A percentile compares a stretch with the other conserved stretches of the same genome.
phyloP scores from a whole-genome alignment of 2,329 filamentous ascomycete genomes.

The Neoscytalidium dimidiatum region DNA sequence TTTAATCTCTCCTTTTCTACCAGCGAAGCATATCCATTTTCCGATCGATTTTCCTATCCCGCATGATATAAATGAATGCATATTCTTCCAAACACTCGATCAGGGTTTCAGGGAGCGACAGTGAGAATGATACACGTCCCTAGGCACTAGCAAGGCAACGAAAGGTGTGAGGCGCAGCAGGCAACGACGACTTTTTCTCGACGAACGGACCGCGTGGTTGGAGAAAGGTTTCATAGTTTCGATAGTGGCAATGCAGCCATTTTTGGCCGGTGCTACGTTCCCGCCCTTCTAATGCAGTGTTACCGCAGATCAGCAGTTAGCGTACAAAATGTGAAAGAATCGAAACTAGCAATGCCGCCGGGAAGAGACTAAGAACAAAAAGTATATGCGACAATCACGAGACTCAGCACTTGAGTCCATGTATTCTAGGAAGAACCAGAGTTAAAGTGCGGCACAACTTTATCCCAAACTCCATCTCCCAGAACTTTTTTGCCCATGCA shows the following conservation, averaged over 20 bases:
- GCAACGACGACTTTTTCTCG: background rate
- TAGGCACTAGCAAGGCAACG: background rate
- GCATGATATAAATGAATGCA: background rate
- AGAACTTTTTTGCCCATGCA: background rate
- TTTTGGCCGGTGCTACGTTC: background rate
- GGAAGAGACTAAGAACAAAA: background rate
- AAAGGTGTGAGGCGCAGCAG: background rate
- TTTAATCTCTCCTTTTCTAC: no score
- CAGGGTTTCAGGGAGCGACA: background rate
- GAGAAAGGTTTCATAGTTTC: background rate
- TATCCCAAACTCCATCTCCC: background rate
- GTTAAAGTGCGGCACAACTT: background rate
- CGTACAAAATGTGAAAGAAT: background rate
- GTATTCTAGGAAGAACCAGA: conserved; percentile 9
- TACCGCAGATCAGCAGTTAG: conserved; percentile 1
- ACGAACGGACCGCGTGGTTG: background rate
- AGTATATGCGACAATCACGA: background rate
- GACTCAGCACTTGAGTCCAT: conserved; percentile 17
- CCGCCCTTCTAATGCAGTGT: background rate
- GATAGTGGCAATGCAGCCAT: background rate
- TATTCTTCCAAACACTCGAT: background rate
- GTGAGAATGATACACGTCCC: background rate
- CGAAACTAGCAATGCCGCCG: background rate
- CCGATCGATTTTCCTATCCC: no score
- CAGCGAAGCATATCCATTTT: no score